Base-by-base conservation (phyloP, 192 early-diverging fungal species). In the Geosiphon pyriformis region DNA sequence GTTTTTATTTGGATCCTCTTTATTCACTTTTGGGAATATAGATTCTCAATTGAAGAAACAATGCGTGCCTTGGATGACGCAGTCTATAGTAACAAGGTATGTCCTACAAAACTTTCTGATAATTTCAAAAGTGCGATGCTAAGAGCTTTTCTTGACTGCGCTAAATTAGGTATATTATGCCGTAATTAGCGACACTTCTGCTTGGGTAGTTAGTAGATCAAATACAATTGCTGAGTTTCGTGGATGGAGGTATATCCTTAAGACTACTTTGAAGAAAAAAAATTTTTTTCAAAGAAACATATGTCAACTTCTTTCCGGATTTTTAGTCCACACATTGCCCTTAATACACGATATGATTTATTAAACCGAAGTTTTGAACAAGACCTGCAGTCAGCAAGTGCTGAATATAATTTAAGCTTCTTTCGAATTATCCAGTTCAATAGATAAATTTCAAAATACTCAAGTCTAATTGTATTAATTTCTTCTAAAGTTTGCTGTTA, bases 21-120 rank as follows among this genome's bases (percentile, higher is more conserved):
- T 58, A 26, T 61, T 18, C 67, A 73, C 37, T 32, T 2, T 72
- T 82, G 10, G 72, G 81, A 22, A 81, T 85, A 67, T 83, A 87
- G 59, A 88, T 85, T 2, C 77, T 88, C 72, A n/a, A n/a, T n/a
- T n/a, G n/a, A n/a, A n/a, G n/a, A n/a, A n/a, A n/a, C n/a, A n/a
- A n/a, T n/a, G n/a, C n/a, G n/a, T n/a, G n/a, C n/a, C n/a, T n/a
- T n/a, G n/a, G n/a, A n/a, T n/a, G n/a, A n/a, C n/a, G n/a, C 85
- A 35, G 79, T 88, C 23, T 25, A 72, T 11, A 51, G 63, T 18
- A 86, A 86, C 29, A 83, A 87, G 65, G 80, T 56, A 56, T 25
- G 27, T 56, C 26, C 18, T n/a, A n/a, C n/a, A n/a, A n/a, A n/a
- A n/a, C n/a, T n/a, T n/a, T n/a, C n/a, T n/a, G n/a, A n/a, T n/a